Conservation (phyloP, 495 filamentous ascomycete species). For the Aspergillus homomorphus region DNA sequence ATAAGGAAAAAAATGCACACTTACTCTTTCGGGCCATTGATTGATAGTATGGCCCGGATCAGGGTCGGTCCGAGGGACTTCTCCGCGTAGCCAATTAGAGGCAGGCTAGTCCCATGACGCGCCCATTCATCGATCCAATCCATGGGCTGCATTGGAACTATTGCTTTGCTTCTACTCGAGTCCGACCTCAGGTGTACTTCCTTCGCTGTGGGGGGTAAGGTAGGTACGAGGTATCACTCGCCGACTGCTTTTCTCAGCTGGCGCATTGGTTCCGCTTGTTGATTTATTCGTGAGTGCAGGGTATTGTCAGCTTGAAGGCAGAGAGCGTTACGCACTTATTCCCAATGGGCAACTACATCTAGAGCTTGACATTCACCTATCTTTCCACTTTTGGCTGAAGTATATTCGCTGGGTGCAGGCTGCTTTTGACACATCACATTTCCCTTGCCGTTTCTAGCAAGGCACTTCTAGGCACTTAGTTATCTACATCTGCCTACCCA, state of each 20-base stretch:
- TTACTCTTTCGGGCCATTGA: background rate
- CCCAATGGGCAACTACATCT: background rate
- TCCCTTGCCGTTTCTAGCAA: background rate
- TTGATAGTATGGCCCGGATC: conserved; percentile 14
- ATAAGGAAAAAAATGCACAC: conserved; percentile 15
- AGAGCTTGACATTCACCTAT: background rate
- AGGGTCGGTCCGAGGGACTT: conserved; percentile 24
- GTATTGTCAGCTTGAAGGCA: too few species aligned
- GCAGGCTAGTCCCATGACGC: conserved; percentile 23
- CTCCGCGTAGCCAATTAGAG: conserved; percentile 35
- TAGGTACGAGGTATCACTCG: too few species aligned
- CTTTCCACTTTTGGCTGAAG: background rate
- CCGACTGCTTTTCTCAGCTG: too few species aligned
- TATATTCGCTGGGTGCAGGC: background rate
- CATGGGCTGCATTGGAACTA: background rate
- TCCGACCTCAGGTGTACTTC: too few species aligned
- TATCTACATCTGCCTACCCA: too few species aligned
- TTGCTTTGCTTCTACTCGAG: too few species aligned
- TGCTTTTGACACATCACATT: conserved; percentile 1
- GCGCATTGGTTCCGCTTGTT: too few species aligned
- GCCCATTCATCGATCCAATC: background rate
- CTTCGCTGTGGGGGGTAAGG: too few species aligned
- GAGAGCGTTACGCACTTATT: background rate
- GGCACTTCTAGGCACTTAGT: background rate
- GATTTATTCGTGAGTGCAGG: too few species aligned